Evolutionary conservation across 225 moss, liverwort and hornwort species (phyloP), one percentile per base, ranked within the genome.

Genomic region (Rhytidiadelphus loreus): DNA sequence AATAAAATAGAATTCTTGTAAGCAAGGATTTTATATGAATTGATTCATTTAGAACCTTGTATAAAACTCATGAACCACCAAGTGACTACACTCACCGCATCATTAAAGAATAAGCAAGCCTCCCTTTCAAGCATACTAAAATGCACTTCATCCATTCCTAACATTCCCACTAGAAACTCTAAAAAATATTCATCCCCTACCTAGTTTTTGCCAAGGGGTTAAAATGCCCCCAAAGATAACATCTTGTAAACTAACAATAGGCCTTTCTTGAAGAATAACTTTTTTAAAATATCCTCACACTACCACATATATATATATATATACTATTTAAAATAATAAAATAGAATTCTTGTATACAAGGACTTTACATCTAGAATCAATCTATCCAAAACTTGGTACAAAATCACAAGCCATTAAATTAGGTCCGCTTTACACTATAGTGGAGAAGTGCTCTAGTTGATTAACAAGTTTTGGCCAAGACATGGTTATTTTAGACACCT

Each of bases 51-150:
- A 6, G 0, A 25, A n/a, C 1, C n/a, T 55, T 4, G 1, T 7
- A 7, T 16, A 35, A 56, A 77, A 77, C 1, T 25, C 3, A 26
- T n/a, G 7, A 77, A 6, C 4, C 7, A 56, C 11, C 7, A 4
- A 57, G 7, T 25, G 1, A 39, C 16, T n/a, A 7, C 5, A 56
- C 16, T n/a, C 0, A 1, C 4, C 0, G 25, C 23, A 10, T n/a
- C 16, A 77, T 0, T 55, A 1, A 15, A 77, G 37, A 53, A 77
- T 55, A n/a, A 55, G 25, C 4, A 37, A 53, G 1, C 4, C 1
- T 0, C 9, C 2, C 0, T n/a, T 77, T 56, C 4, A n/a, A 78
- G 2, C 6, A 55, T 55, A 37, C 1, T 24, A 14, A 9, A 6
- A 55, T 77, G 56, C 7, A 56, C 26, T 39, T 39, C 26, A n/a